A percentile compares a stretch with the other conserved stretches of the same genome.
phyloP scores from a whole-genome alignment of 768 basidiomycete genomes.

The Boletus subparvulus region DNA sequence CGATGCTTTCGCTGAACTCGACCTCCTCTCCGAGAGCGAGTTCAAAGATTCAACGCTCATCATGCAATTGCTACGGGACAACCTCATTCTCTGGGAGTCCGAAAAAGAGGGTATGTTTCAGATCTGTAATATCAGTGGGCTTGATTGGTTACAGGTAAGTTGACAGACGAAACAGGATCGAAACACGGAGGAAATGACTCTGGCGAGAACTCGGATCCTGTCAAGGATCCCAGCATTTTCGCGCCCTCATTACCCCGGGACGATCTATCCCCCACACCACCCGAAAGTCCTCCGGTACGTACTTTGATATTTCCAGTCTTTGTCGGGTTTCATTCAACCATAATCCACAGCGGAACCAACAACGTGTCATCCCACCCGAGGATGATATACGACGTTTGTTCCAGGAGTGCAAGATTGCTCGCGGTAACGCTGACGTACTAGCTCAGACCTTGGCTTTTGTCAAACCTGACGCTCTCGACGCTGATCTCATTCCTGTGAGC shows the following conservation, averaged over 20 bases:
- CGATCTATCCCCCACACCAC: slow-evolving; percentile 26
- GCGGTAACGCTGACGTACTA: slow-evolving; percentile 75
- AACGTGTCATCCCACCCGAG: slow-evolving; percentile 63
- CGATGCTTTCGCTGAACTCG: no score
- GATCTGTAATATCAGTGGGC: no score
- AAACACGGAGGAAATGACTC: no score
- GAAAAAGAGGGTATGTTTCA: no score
- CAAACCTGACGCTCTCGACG: slow-evolving; percentile 64
- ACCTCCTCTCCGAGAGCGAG: no score
- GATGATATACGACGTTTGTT: slow-evolving; percentile 83
- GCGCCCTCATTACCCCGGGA: slow-evolving; percentile 35
- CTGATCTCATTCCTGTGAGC: slow-evolving; percentile 67
- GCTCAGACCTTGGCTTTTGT: slow-evolving; percentile 68
- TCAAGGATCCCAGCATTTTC: slow-evolving; percentile 16
- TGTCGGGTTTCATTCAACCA: neutral
- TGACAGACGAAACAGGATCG: no score
- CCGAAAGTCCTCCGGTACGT: slow-evolving; percentile 24
- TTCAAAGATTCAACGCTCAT: no score
- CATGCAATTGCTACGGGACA: no score
- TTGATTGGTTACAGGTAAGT: no score
- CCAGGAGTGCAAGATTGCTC: slow-evolving; percentile 82
- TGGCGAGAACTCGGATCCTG: no score
- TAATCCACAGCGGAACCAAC: slow-evolving; percentile 24
- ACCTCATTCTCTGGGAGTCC: no score
- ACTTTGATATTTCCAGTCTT: neutral